Evolutionary conservation across 805 yeast genomes (phyloP), one percentile per base, ranked within the genome.

Genomic region (Tetrapisispora fleetii): DNA sequence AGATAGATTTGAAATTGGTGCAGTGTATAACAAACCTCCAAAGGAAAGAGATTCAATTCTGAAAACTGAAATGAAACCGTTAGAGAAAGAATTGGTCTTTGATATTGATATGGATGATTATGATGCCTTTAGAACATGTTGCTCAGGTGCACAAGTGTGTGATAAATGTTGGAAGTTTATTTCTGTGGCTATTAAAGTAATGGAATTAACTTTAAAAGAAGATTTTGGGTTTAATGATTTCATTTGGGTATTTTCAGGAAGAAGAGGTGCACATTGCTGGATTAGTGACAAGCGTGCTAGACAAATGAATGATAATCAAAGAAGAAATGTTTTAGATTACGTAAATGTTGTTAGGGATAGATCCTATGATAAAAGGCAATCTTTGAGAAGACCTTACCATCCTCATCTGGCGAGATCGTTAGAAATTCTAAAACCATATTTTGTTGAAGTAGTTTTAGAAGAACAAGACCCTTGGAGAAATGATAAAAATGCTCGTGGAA

Each of bases 201-300:
- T 93, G 51, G 86, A 85, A 51, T 60, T 65, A 1, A 83, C 95
- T 0, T 72, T 93, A 46, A 70, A 78, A 46, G 88, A 87, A 45
- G 98, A 91, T 65, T 93, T 93, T 67, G 98, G 96, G 1, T 90
- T 86, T 64, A 70, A 80, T 51, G 82, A 87, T 65, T 72, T 88
- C 61, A 72, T 93, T 45, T 93, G 98, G 98, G 96, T 91, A 4
- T 93, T 87, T 62, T 88, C 96, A 0, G 99, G 99, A 43, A 84
- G 99, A 73, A 85, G 99, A 77, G 99, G 99, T 66, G 95, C 95
- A 16, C 99, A 93, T 73, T 95, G 98, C 60, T 93, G 99, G 99
- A 76, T 93, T 22, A 85, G 95, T 66, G 99, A 93, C 63, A 67
- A 76, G 48, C 71, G 90, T 43, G 96, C 97, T 1, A 71, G 97